These are phyloP conservation scores for Ophiostoma sp. DNA, from an alignment of 2,329 filamentous ascomycete genomes.

Conservation along the genomic window DNA sequence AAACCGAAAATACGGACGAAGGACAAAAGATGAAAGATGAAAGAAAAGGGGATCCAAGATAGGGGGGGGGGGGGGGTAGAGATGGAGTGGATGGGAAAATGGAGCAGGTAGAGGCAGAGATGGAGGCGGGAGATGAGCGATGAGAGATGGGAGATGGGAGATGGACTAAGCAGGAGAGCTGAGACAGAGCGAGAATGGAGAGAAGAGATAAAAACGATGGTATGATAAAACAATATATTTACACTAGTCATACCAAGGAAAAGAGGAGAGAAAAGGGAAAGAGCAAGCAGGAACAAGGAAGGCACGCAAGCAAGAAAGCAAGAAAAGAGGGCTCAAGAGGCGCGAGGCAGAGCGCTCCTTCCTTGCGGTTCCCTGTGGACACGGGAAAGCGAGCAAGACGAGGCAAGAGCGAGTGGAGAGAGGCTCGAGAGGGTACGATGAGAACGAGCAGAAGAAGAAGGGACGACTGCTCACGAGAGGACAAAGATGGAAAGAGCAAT, in stretches of 20 bases:
- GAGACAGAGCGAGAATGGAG: constrained; percentile 16
- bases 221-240: not conserved
- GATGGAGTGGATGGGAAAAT: not conserved
- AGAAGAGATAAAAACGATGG: constrained; percentile 7
- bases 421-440: not conserved
- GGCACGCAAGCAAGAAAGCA: constrained; percentile 1
- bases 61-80: not conserved
- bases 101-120: not conserved
- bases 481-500: not conserved
- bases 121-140: constrained; percentile 7
- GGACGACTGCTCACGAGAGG: not conserved
- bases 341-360: not conserved
- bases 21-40: not conserved
- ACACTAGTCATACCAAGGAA: constrained; percentile 17
- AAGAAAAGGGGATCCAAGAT: constrained; percentile 1
- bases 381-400: not conserved
- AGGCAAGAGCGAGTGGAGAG: not conserved
- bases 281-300: constrained; percentile 8
- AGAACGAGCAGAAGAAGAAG: not conserved
- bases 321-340: constrained; percentile 4
- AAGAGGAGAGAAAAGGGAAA: constrained; percentile 14
- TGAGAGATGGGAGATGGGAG: not conserved
- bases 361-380: not conserved
- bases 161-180: constrained; percentile 16
- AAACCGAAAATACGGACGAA: not conserved